These are phyloP conservation scores for Terana coerulea DNA, from an alignment of 768 basidiomycete genomes.

Conservation along the genomic window DNA sequence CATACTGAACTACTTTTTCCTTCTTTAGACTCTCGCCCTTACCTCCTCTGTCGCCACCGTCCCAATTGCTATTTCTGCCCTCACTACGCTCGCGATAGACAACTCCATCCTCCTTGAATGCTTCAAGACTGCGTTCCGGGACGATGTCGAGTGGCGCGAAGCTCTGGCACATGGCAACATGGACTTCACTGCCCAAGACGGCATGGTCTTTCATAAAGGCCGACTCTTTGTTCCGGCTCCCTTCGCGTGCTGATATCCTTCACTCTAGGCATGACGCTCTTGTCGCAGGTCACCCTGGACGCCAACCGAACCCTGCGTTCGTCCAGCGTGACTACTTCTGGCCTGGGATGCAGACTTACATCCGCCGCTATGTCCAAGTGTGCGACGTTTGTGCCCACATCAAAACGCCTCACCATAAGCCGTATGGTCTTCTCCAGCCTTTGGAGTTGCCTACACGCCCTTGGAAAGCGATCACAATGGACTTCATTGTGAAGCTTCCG, in stretches of 20 bases:
- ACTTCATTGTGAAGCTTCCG: constrained; percentile 21
- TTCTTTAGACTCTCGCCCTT: neutral
- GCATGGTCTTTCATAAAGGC: constrained; percentile 24
- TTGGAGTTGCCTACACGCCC: constrained; percentile 24
- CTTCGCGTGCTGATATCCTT: constrained; percentile 28
- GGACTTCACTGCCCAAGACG: constrained; percentile 8
- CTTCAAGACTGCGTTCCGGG: constrained; percentile 15
- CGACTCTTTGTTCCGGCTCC: constrained; percentile 30
- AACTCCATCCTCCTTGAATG: constrained; percentile 16
- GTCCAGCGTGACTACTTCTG: constrained; percentile 38
- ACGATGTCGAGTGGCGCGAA: constrained; percentile 18
- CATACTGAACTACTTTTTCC: constrained; percentile 9
- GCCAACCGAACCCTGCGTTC: constrained; percentile 27
- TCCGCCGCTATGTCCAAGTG: constrained; percentile 30
- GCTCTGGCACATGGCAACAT: constrained; percentile 15
- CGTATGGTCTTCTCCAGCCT: constrained; percentile 28
- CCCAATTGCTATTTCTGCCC: constrained; percentile 7
- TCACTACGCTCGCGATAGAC: constrained; percentile 21
- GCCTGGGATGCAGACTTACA: constrained; percentile 27
- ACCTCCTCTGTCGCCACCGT: too few species aligned
- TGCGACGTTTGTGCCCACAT: constrained; percentile 28
- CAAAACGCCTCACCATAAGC: constrained; percentile 27
- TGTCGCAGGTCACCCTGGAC: constrained; percentile 40
- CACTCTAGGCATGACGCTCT: constrained; percentile 33
- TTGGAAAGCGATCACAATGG: constrained; percentile 20